These are phyloP conservation scores for Gamsiella multidivaricata DNA, from an alignment of 192 early-diverging fungal species.

Conservation along the genomic window DNA sequence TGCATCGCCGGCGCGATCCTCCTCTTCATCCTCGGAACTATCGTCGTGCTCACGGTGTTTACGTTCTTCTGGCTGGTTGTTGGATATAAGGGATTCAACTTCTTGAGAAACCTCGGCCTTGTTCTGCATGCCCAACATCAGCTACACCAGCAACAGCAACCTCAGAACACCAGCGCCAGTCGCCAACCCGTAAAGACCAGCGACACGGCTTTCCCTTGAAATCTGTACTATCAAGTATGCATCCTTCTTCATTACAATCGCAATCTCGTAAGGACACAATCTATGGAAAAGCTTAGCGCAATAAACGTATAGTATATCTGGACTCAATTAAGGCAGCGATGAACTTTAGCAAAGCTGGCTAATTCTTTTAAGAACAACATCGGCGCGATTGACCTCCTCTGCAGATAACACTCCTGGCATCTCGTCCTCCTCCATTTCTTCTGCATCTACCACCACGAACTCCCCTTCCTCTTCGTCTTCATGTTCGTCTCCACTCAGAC, in stretches of 20 bases:
- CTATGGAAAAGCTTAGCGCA: too few relatives aligned
- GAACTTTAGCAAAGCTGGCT: background rate
- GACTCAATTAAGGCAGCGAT: too few relatives aligned
- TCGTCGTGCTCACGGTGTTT: constrained; percentile 30
- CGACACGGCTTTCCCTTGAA: too few relatives aligned
- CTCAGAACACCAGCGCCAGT: background rate
- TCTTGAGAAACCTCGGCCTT: background rate
- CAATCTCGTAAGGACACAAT: too few relatives aligned
- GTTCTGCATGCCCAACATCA: constrained; percentile 9
- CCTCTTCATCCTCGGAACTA: constrained; percentile 29
- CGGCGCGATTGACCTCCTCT: background rate
- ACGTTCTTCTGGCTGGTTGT: constrained; percentile 24
- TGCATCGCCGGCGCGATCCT: constrained; percentile 29
- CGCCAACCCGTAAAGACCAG: too few relatives aligned
- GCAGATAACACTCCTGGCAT: background rate
- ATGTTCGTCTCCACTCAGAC: background rate
- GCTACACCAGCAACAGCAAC: constrained; percentile 1
- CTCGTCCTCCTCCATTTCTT: constrained; percentile 4
- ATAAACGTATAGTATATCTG: too few relatives aligned
- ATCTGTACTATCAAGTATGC: too few relatives aligned
- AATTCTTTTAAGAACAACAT: background rate
- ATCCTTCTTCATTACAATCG: too few relatives aligned
- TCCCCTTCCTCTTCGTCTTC: constrained; percentile 7
- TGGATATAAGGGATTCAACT: constrained; percentile 26
- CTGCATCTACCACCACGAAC: constrained; percentile 10